Conservation (phyloP, 805 yeast species). For the Kodamaea leandrae region DNA sequence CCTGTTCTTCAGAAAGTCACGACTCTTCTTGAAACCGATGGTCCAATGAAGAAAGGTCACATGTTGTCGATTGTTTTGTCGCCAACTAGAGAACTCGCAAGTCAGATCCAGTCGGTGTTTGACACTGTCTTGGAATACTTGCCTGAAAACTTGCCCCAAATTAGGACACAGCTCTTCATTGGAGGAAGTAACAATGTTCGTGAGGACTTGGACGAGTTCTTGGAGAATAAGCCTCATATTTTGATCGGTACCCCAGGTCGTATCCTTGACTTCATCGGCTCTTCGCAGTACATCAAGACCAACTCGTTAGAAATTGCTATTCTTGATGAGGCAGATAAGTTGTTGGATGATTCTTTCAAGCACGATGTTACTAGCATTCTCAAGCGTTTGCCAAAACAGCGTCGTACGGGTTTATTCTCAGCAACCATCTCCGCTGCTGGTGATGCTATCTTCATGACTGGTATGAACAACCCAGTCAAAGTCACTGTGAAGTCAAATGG, state of each 20-base stretch:
- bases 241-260: conserved; percentile 94
- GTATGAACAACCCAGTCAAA: conserved; percentile 90
- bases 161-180: conserved; percentile 60
- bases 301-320: conserved; percentile 68
- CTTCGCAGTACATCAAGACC: conserved; percentile 54
- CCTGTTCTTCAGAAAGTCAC: conserved; percentile 74
- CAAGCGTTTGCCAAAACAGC: conserved; percentile 75
- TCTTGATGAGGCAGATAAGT: conserved; percentile 90
- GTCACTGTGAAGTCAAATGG: conserved; percentile 64
- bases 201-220: conserved; percentile 66
- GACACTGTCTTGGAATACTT: conserved; percentile 54
- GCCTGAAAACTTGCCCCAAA: conserved; percentile 44
- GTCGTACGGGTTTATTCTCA: conserved; percentile 90
- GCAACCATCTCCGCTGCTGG: conserved; percentile 91
- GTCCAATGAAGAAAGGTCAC: conserved; percentile 55
- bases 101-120: conserved; percentile 69
- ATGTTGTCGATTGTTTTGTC: conserved; percentile 71
- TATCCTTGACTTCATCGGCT: conserved; percentile 63
- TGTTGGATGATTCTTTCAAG: conserved; percentile 74
- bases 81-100: conserved; percentile 69
- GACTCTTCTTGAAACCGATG: conserved; percentile 22
- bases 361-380: conserved; percentile 67
- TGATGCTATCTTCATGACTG: conserved; percentile 73
- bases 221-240: conserved; percentile 61
- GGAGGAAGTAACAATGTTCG: conserved; percentile 63